Conservation (phyloP, 495 filamentous ascomycete species). For the Tetracladium marchalianum region DNA sequence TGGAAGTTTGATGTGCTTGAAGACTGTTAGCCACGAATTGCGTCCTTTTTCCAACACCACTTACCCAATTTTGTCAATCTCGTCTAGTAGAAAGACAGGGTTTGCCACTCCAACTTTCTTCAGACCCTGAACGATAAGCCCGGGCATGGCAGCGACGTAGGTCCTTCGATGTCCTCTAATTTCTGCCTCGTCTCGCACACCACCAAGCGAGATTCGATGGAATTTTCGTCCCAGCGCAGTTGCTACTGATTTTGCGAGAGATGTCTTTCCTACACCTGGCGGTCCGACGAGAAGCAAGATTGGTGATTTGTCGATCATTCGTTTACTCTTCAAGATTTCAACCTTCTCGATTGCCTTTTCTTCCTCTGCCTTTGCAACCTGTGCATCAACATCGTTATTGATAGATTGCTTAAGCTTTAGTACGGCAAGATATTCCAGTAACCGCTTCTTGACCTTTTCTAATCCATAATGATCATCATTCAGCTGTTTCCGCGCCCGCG, state of each 20-base stretch:
- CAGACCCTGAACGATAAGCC: conserved; percentile 84
- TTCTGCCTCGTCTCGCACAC: conserved; percentile 93
- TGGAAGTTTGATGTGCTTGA: conserved; percentile 68
- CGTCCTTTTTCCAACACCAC: not conserved
- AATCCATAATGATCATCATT: conserved; percentile 96
- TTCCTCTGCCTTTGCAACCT: conserved; percentile 58
- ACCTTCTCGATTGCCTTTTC: conserved; percentile 46
- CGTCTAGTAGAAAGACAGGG: conserved; percentile 92
- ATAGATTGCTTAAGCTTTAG: conserved; percentile 85
- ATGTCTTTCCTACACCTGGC: conserved; percentile 94
- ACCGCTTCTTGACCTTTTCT: conserved; percentile 92
- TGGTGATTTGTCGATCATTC: conserved; percentile 87
- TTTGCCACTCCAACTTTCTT: conserved; percentile 96
- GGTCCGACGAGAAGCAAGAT: conserved; percentile 92
- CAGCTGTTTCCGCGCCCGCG: conserved; percentile 74
- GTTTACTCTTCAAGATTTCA: conserved; percentile 58
- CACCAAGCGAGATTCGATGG: conserved; percentile 93
- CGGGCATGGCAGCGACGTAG: conserved; percentile 98
- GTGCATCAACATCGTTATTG: conserved; percentile 67
- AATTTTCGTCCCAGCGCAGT: conserved; percentile 90
- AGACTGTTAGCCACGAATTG: not conserved
- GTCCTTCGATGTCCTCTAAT: conserved; percentile 93
- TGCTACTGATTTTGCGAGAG: conserved; percentile 87
- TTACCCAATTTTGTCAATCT: conserved; percentile 91
- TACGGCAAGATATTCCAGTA: conserved; percentile 93